phyloP scores from a whole-genome alignment of 2,329 filamentous ascomycete species.

The Bisporella sp. region DNA sequence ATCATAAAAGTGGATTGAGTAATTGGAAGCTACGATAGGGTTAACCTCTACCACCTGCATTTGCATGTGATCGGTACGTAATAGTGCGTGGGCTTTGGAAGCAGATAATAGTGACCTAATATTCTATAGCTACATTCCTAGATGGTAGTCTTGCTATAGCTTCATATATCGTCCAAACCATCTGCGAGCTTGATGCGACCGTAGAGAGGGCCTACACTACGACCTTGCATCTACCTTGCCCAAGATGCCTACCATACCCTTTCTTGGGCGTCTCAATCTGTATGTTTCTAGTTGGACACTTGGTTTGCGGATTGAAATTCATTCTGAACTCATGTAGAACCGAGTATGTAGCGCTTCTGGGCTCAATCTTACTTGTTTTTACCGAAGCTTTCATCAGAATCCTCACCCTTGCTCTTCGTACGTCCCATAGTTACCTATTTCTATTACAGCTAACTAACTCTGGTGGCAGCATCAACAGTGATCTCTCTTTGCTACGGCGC shows the following conservation, averaged over 20 bases:
- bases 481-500: constrained; percentile 76
- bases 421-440: constrained; percentile 25
- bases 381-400: constrained; percentile 79
- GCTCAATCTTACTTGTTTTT: constrained; percentile 75
- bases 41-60: too few species aligned
- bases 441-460: neutral
- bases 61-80: too few species aligned
- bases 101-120: too few species aligned
- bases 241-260: constrained; percentile 32
- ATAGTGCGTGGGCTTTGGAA: too few species aligned
- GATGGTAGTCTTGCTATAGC: too few species aligned
- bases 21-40: too few species aligned
- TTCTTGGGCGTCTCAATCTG: constrained; percentile 35
- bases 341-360: constrained; percentile 82
- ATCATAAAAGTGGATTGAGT: too few species aligned
- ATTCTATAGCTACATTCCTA: too few species aligned
- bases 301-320: neutral
- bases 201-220: neutral
- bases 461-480: constrained; percentile 61
- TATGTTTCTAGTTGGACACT: constrained; percentile 16
- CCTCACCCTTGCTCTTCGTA: constrained; percentile 82
- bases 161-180: too few species aligned
- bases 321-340: constrained; percentile 40
- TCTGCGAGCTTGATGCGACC: too few species aligned
- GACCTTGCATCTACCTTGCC: neutral